These are phyloP conservation scores for Cercospora beticola DNA, from an alignment of 2,329 filamentous ascomycete species.

Conservation along the genomic window DNA sequence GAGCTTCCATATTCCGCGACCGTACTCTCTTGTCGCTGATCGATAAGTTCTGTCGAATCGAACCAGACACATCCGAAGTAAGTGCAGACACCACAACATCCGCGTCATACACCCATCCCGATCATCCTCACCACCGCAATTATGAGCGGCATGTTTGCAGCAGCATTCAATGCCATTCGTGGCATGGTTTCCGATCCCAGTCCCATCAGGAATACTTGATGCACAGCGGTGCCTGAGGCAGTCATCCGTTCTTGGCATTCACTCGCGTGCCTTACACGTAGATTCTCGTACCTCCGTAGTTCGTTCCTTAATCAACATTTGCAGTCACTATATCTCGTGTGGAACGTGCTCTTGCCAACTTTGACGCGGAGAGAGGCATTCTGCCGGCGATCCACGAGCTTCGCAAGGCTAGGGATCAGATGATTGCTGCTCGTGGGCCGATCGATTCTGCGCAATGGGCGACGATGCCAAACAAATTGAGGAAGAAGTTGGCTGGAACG, in stretches of 20 bases:
- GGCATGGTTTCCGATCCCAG: background rate
- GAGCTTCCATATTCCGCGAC: background rate
- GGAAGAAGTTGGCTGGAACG: background rate
- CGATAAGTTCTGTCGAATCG: background rate
- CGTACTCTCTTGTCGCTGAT: background rate
- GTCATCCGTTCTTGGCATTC: too few species aligned
- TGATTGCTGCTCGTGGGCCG: slow-evolving; percentile 2
- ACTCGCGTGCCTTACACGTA: too few species aligned
- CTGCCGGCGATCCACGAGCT: slow-evolving; percentile 15
- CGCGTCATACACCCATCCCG: background rate
- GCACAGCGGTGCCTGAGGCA: too few species aligned
- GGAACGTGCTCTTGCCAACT: slow-evolving; percentile 18
- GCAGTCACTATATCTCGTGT: too few species aligned
- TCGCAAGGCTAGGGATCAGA: slow-evolving; percentile 10
- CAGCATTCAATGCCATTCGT: background rate
- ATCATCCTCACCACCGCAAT: background rate
- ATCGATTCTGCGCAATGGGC: slow-evolving; percentile 13
- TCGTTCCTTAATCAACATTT: too few species aligned
- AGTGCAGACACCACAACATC: background rate
- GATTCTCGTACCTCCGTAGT: too few species aligned
- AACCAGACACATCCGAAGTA: background rate
- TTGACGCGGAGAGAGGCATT: slow-evolving; percentile 11
- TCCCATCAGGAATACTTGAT: too few species aligned
- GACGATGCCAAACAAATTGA: background rate
- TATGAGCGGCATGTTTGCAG: background rate